Evolutionary conservation across 345 rosid species (phyloP).

Genomic region (Eucalyptus coolabah): DNA sequence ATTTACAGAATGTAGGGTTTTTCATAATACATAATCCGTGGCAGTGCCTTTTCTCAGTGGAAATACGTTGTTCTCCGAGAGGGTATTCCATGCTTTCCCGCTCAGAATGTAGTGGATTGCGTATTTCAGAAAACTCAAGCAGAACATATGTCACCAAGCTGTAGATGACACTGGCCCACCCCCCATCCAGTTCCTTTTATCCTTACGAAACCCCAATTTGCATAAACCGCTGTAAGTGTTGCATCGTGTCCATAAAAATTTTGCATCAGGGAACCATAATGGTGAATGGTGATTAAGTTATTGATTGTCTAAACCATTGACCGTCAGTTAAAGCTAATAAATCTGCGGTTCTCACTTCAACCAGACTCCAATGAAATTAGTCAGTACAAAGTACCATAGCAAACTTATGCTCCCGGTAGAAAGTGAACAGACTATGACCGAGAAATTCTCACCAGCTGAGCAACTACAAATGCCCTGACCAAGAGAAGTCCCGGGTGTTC

Average conservation of each 20-base stretch:
- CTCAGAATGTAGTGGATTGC: constrained; percentile 48
- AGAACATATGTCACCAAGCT: constrained; percentile 51
- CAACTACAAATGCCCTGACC: constrained; percentile 39
- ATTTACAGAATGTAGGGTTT: neutral
- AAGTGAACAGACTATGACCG: neutral
- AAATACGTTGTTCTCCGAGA: constrained; percentile 68
- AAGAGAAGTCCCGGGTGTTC: constrained; percentile 76
- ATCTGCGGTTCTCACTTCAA: neutral
- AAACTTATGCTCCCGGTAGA: neutral
- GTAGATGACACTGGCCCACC: constrained; percentile 87
- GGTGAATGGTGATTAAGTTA: neutral
- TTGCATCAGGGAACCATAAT: neutral
- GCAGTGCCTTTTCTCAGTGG: neutral
- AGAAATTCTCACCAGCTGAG: constrained; percentile 52
- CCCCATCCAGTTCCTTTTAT: constrained; percentile 79
- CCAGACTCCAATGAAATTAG: neutral
- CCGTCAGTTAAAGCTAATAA: neutral
- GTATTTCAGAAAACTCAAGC: constrained; percentile 61
- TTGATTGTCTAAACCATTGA: neutral
- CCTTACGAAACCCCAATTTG: constrained; percentile 56
- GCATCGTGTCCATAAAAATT: constrained; percentile 23
- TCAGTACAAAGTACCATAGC: neutral
- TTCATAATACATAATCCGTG: neutral
- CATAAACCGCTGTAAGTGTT: constrained; percentile 59
- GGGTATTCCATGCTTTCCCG: constrained; percentile 73